Conservation (phyloP, 306 rosid species). For the Rosa persica region DNA sequence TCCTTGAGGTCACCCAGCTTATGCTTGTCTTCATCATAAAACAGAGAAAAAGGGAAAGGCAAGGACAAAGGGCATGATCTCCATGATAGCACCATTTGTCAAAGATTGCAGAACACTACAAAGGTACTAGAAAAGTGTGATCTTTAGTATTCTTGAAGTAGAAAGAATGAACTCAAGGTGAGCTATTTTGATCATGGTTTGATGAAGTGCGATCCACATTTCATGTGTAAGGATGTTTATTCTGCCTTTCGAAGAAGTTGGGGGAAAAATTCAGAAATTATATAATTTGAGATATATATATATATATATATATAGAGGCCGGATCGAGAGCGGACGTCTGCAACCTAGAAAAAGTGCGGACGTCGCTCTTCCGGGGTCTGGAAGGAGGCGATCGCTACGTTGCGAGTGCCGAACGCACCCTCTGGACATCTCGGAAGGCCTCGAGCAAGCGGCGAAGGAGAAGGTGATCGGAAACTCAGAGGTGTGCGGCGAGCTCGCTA, state of each 20-base stretch:
- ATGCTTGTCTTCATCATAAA: constrained; percentile 13
- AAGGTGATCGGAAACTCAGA: too few relatives aligned
- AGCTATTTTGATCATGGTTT: neutral
- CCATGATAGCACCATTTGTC: constrained; percentile 15
- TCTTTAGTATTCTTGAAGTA: constrained; percentile 6
- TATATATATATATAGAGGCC: too few relatives aligned
- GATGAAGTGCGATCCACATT: constrained; percentile 7
- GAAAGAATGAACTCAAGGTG: neutral
- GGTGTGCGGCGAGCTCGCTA: too few relatives aligned
- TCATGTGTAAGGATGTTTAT: constrained; percentile 8
- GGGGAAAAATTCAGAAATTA: neutral
- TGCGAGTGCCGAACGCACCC: too few relatives aligned
- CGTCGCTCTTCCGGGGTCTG: too few relatives aligned
- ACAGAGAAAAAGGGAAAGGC: constrained; percentile 1
- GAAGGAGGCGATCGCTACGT: too few relatives aligned
- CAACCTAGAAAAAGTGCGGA: too few relatives aligned
- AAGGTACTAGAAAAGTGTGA: neutral
- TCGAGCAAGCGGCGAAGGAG: too few relatives aligned
- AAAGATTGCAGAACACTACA: neutral
- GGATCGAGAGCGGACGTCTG: too few relatives aligned
- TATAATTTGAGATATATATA: neutral
- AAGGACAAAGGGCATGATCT: neutral
- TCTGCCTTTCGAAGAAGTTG: neutral
- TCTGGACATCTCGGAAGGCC: too few relatives aligned
- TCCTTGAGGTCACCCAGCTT: constrained; percentile 5